phyloP scores from a whole-genome alignment of 2,329 filamentous ascomycete genomes.

The Penicillium sp. region DNA sequence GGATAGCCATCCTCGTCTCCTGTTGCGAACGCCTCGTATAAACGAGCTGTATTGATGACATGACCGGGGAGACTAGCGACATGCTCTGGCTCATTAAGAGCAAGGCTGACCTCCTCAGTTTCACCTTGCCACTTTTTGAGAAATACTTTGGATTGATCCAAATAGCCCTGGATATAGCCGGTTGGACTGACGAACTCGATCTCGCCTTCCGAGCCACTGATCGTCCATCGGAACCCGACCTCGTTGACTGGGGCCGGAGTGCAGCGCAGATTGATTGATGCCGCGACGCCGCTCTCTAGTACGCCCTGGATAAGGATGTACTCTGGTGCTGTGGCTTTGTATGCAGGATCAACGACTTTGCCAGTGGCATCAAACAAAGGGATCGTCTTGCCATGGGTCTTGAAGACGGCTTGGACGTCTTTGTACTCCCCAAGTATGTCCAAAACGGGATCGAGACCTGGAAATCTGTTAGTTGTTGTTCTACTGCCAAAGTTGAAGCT shows the following conservation, averaged over 20 bases:
- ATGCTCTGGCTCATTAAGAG: constrained; percentile 2
- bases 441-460: constrained; percentile 9
- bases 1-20: constrained; percentile 8
- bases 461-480: not conserved
- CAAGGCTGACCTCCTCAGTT: not conserved
- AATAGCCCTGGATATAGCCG: not conserved
- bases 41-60: constrained; percentile 9
- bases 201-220: constrained; percentile 12
- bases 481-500: not conserved
- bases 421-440: constrained; percentile 11
- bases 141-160: constrained; percentile 3
- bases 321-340: constrained; percentile 8
- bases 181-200: constrained; percentile 3
- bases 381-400: constrained; percentile 5
- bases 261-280: constrained; percentile 9
- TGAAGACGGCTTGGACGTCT: constrained; percentile 9
- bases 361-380: constrained; percentile 8
- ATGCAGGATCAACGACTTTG: constrained; percentile 4
- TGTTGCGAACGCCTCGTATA: constrained; percentile 12
- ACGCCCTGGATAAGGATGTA: constrained; percentile 9
- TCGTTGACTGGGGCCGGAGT: not conserved
- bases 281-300: constrained; percentile 6
- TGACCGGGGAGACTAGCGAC: not conserved
- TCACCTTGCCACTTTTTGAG: constrained; percentile 9
- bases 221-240: constrained; percentile 8